These are phyloP conservation scores for Aschersonia sp. DNA, from an alignment of 2,329 filamentous ascomycete genomes.

Conservation along the genomic window DNA sequence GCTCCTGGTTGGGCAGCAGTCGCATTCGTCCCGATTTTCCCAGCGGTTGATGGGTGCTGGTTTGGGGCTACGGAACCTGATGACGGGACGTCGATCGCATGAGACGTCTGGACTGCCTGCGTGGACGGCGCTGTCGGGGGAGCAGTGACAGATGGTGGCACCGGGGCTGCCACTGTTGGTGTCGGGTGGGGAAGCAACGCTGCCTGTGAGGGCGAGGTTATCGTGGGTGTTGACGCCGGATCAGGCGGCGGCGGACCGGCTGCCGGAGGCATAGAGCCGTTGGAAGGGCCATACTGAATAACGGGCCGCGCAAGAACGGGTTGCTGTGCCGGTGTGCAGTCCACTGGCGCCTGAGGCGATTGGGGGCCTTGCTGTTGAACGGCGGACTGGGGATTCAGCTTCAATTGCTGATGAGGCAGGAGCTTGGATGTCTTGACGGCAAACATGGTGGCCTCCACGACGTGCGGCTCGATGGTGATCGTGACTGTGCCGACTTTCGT, in stretches of 20 bases:
- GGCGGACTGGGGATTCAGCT: slow-evolving; percentile 3
- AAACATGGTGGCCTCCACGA: slow-evolving; percentile 62
- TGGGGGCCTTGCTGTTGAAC: background rate
- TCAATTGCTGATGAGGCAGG: slow-evolving; percentile 18
- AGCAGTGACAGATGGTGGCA: too few species aligned
- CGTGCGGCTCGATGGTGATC: slow-evolving; percentile 66
- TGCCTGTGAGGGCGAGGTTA: background rate
- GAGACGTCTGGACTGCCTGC: too few species aligned
- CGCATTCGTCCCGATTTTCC: too few species aligned
- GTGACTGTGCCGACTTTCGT: slow-evolving; percentile 57
- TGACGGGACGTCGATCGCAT: background rate
- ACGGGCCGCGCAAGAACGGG: slow-evolving; percentile 29
- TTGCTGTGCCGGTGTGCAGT: slow-evolving; percentile 8
- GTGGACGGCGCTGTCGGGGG: background rate
- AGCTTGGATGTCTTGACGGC: slow-evolving; percentile 51
- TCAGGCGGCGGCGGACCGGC: slow-evolving; percentile 18
- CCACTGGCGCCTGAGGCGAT: background rate
- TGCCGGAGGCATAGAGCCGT: slow-evolving; percentile 44
- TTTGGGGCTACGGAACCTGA: background rate
- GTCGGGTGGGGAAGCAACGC: too few species aligned
- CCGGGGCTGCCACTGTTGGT: too few species aligned
- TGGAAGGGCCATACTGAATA: slow-evolving; percentile 51
- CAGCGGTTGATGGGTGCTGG: background rate
- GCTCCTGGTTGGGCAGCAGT: too few species aligned
- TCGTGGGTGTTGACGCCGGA: background rate